These are phyloP conservation scores for Candida wancherniae DNA, from an alignment of 805 yeast species.

Conservation along the genomic window DNA sequence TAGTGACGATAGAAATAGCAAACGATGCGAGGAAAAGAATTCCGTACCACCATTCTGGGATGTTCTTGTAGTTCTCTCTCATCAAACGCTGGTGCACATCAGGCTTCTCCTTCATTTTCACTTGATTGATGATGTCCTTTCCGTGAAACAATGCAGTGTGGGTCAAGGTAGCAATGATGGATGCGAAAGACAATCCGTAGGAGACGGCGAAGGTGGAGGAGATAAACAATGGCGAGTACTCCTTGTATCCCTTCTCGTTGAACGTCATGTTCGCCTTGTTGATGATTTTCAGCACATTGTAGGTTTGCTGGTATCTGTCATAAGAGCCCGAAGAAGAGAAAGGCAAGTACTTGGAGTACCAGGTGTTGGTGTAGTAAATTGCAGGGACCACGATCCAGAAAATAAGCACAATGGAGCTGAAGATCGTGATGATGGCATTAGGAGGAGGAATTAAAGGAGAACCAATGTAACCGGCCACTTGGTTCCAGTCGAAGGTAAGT, in stretches of 20 bases:
- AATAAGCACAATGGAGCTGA: slow-evolving; percentile 27
- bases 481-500: slow-evolving; percentile 66
- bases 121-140: slow-evolving; percentile 38
- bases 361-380: slow-evolving; percentile 49
- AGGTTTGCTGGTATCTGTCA: slow-evolving; percentile 47
- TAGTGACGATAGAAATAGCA: slow-evolving; percentile 34
- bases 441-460: slow-evolving; percentile 66
- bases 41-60: slow-evolving; percentile 43
- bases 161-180: slow-evolving; percentile 55
- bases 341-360: slow-evolving; percentile 60
- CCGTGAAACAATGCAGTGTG: slow-evolving; percentile 59
- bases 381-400: slow-evolving; percentile 54
- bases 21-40: slow-evolving; percentile 28
- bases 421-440: slow-evolving; percentile 42
- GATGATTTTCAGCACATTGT: slow-evolving; percentile 48
- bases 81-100: slow-evolving; percentile 53
- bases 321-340: slow-evolving; percentile 46
- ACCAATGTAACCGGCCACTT: slow-evolving; percentile 51
- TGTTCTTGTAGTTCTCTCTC: slow-evolving; percentile 36
- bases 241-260: slow-evolving; percentile 43
- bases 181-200: slow-evolving; percentile 55
- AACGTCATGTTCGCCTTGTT: slow-evolving; percentile 36
- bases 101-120: slow-evolving; percentile 25
- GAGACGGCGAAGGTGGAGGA: slow-evolving; percentile 56
- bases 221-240: slow-evolving; percentile 61